Base-by-base conservation (phyloP, 2,329 filamentous ascomycete genomes). In the Exophiala dermatitidis region DNA sequence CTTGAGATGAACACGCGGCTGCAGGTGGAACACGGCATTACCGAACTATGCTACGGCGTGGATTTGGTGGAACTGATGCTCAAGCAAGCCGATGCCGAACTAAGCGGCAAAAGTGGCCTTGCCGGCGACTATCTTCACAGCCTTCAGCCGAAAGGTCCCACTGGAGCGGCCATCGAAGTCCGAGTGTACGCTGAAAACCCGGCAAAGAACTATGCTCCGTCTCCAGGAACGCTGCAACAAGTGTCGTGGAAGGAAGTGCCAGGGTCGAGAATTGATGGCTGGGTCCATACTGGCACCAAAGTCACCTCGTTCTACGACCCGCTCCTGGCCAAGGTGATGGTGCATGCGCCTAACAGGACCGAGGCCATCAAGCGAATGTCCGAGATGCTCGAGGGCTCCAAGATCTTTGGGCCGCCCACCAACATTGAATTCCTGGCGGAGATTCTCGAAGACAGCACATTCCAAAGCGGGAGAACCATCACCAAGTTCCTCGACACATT, bases 271-370 rank as follows among this genome's bases (percentile, higher is more conserved):
- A 74, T 86, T 29, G 83, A 86, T 59, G 84, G 81, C 0, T 85
- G 82, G 81, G 72, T 84, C 1, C 73, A 76, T 50, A 76, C 75
- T 1, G 82, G 82, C 4, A 75, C 76, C 2, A 74, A 71, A 2
- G 72, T 85, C 37, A 78, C 77, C 3, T 74, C 80, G 1, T 72
- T 79, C 53, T 84, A 83, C 49, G 78, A 80, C 62, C 78, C 80
- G 0, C 64, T 83, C 3, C 69, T 82, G 50, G 79, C 77, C 3
- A 82, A 82, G 64, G 69, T 81, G 8, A 82, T 85, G 73, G 74
- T 74, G 28, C 77, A 82, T 56, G 71, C 69, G 0, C 56, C 67
- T 5, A 69, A 66, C 4, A 68, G 72, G 46, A 59, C 69, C 1
- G 65, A 72, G 19, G 70, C 78, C 2, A 72, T 77, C 19, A 62